Evolutionary conservation across 2,329 filamentous ascomycete species (phyloP).

Genomic region (Cercospora citrullina): DNA sequence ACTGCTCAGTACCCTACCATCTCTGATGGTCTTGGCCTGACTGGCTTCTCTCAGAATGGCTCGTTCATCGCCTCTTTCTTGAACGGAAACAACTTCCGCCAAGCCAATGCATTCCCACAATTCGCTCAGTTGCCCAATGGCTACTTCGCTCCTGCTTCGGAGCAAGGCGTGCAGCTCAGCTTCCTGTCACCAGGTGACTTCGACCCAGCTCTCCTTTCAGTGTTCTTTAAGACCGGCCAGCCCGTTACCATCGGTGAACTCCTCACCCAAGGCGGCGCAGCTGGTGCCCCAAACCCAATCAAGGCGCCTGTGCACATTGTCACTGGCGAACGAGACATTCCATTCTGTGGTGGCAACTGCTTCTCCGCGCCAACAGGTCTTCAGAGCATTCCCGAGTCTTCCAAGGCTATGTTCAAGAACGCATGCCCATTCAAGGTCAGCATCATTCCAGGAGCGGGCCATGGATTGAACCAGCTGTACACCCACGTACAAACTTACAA

Average conservation of each 20-base stretch:
- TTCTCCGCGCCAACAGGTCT: slow-evolving; percentile 43
- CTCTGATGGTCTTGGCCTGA: slow-evolving; percentile 61
- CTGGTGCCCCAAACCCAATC: slow-evolving; percentile 43
- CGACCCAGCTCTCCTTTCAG: slow-evolving; percentile 54
- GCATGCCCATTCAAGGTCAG: slow-evolving; percentile 53
- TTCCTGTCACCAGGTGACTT: slow-evolving; percentile 55
- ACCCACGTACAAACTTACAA: slow-evolving; percentile 33
- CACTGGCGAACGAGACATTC: slow-evolving; percentile 56
- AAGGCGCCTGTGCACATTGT: slow-evolving; percentile 60
- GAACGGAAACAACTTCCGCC: slow-evolving; percentile 37
- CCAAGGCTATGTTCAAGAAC: slow-evolving; percentile 44
- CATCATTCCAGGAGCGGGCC: slow-evolving; percentile 53
- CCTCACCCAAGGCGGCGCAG: slow-evolving; percentile 53
- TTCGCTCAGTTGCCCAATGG: slow-evolving; percentile 45
- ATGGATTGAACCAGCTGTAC: slow-evolving; percentile 41
- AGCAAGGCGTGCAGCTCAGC: slow-evolving; percentile 53
- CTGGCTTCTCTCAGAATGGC: slow-evolving; percentile 57
- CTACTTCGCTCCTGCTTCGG: slow-evolving; percentile 54
- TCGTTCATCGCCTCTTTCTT: slow-evolving; percentile 45
- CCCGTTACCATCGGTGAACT: slow-evolving; percentile 61
- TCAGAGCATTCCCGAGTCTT: slow-evolving; percentile 49
- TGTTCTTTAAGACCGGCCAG: slow-evolving; percentile 52
- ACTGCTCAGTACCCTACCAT: slow-evolving; percentile 54
- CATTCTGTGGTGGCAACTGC: slow-evolving; percentile 65
- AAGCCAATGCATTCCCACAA: slow-evolving; percentile 36